phyloP scores from a whole-genome alignment of 257 asterid genomes.

The Buddleja alternifolia region DNA sequence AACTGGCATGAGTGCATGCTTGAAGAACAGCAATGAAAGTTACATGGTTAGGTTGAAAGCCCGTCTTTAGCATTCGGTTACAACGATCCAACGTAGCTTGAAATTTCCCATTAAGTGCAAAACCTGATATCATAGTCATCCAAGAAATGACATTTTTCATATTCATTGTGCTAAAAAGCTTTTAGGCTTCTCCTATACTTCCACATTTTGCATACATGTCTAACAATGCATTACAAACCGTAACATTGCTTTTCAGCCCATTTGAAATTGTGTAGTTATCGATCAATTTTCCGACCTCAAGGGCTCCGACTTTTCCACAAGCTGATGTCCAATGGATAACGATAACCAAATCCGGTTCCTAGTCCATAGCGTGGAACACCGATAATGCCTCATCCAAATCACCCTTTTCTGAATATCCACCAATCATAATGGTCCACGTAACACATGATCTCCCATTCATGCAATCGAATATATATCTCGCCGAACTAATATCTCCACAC shows the following conservation, averaged over 20 bases:
- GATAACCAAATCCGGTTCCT: slow-evolving; percentile 66
- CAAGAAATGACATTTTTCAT: slow-evolving; percentile 59
- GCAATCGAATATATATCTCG: slow-evolving; percentile 49
- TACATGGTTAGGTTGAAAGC: slow-evolving; percentile 59
- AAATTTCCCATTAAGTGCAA: slow-evolving; percentile 61
- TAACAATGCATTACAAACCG: slow-evolving; percentile 59
- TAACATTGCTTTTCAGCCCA: slow-evolving; percentile 48
- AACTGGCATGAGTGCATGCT: slow-evolving; percentile 79
- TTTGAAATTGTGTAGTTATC: slow-evolving; percentile 45
- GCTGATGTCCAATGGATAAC: slow-evolving; percentile 57
- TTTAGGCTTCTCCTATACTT: slow-evolving; percentile 52
- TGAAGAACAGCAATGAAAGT: slow-evolving; percentile 77
- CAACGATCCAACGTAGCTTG: slow-evolving; percentile 51
- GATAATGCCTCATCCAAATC: slow-evolving; percentile 51
- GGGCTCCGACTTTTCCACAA: slow-evolving; percentile 70
- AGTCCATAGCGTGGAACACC: slow-evolving; percentile 59
- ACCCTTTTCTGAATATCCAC: slow-evolving; percentile 60
- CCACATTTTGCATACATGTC: slow-evolving; percentile 86
- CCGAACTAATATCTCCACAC: slow-evolving; percentile 56
- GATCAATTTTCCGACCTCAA: slow-evolving; percentile 63
- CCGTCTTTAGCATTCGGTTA: slow-evolving; percentile 44
- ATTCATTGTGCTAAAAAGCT: slow-evolving; percentile 49
- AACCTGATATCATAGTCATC: slow-evolving; percentile 73
- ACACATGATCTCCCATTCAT: slow-evolving; percentile 52
- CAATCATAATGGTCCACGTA: slow-evolving; percentile 79